phyloP scores from a whole-genome alignment of 2,329 filamentous ascomycete genomes.

The Cytospora chrysosperma region DNA sequence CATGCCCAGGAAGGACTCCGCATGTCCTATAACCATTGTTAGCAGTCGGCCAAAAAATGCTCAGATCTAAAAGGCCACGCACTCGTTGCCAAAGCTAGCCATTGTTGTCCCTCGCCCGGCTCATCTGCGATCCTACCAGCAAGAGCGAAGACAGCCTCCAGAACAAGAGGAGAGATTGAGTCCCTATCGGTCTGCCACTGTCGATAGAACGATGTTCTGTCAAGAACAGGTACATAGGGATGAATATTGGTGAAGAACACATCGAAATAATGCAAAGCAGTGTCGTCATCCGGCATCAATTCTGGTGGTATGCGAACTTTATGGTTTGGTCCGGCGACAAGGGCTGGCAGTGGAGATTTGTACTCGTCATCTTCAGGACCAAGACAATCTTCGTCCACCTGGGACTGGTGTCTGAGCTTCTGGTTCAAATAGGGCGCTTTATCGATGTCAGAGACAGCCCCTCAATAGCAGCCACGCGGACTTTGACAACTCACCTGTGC shows the following conservation, averaged over 20 bases:
- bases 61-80: constrained; percentile 31
- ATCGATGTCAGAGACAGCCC: constrained; percentile 12
- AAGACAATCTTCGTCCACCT: constrained; percentile 59
- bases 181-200: constrained; percentile 83
- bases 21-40: constrained; percentile 63
- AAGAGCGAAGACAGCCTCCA: constrained; percentile 91
- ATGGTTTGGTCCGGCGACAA: constrained; percentile 66
- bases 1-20: constrained; percentile 90
- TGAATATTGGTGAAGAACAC: constrained; percentile 90
- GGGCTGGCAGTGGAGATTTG: constrained; percentile 67
- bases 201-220: constrained; percentile 77
- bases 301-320: constrained; percentile 88
- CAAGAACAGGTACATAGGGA: constrained; percentile 87
- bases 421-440: constrained; percentile 81
- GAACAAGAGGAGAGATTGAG: constrained; percentile 82
- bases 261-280: constrained; percentile 79
- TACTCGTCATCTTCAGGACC: constrained; percentile 72
- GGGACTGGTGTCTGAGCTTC: constrained; percentile 43
- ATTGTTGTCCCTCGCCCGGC: constrained; percentile 81
- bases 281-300: constrained; percentile 86
- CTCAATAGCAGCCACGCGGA: background rate
- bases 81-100: constrained; percentile 89
- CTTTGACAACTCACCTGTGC: constrained; percentile 63
- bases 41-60: constrained; percentile 26
- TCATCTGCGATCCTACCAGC: constrained; percentile 81